Percentiles rank a stretch among this genome's conserved stretches.
These are phyloP conservation scores for Myxozyma udenii DNA, from an alignment of 805 yeast genomes.

Conservation along the genomic window DNA sequence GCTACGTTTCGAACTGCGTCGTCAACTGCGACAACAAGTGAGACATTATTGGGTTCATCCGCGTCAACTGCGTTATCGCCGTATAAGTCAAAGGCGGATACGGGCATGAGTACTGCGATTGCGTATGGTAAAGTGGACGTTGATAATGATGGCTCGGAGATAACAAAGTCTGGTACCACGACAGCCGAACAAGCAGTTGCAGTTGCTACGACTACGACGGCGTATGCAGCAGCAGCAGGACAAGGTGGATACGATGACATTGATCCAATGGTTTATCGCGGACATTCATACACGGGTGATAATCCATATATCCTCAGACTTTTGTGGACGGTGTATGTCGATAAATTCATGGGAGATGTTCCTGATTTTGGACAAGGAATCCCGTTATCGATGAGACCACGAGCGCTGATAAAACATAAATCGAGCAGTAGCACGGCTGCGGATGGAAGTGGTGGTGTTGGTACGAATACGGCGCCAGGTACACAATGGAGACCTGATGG, in stretches of 20 bases:
- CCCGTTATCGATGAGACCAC: conserved; percentile 17
- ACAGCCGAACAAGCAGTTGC: neutral
- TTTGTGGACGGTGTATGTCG: conserved; percentile 52
- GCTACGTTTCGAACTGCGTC: conserved; percentile 10
- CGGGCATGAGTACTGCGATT: conserved; percentile 21
- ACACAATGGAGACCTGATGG: conserved; percentile 46
- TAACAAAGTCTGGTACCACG: neutral
- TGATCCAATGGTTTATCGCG: conserved; percentile 8
- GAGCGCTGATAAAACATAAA: conserved; percentile 9
- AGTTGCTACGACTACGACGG: neutral
- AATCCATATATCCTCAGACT: conserved; percentile 61
- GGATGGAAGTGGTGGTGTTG: neutral
- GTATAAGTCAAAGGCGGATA: conserved; percentile 27
- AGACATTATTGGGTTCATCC: neutral
- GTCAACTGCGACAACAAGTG: neutral
- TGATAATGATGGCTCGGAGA: conserved; percentile 5
- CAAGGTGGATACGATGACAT: neutral
- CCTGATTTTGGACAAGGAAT: conserved; percentile 60
- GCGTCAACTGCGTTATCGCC: neutral
- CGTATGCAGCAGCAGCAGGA: neutral
- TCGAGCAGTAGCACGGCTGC: neutral
- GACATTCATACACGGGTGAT: conserved; percentile 58
- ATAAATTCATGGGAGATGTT: conserved; percentile 58
- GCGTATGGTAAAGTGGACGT: conserved; percentile 29
- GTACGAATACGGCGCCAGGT: neutral